A percentile compares a stretch with the other conserved stretches of the same genome.
phyloP scores from a whole-genome alignment of 352 stramenopile genomes.

The Phytopythium boreale region DNA sequence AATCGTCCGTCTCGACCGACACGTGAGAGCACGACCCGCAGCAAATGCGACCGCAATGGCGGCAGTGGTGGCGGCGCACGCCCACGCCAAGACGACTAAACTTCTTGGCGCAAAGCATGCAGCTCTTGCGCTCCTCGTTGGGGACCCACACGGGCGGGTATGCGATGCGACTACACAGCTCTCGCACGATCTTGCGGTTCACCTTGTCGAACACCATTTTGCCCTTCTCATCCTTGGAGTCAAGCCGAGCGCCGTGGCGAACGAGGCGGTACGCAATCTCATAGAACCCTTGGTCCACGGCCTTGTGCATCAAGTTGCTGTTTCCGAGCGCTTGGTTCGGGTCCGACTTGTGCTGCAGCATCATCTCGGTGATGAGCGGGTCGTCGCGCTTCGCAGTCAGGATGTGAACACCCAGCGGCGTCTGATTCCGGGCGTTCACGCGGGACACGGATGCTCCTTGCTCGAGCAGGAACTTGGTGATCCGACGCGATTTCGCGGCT shows the following conservation, averaged over 20 bases:
- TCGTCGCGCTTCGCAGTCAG: constrained; percentile 76
- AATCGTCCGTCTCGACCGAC: constrained; percentile 67
- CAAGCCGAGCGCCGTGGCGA: constrained; percentile 69
- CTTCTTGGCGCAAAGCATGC: constrained; percentile 78
- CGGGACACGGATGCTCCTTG: constrained; percentile 55
- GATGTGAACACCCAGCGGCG: constrained; percentile 70
- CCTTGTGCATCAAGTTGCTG: constrained; percentile 72
- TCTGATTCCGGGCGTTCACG: constrained; percentile 73
- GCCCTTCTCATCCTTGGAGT: constrained; percentile 69
- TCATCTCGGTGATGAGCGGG: constrained; percentile 73
- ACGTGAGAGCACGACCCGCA: constrained; percentile 77
- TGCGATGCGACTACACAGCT: constrained; percentile 74
- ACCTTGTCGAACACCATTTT: constrained; percentile 86
- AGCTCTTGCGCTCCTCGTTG: constrained; percentile 62
- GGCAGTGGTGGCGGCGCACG: constrained; percentile 81
- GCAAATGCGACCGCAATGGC: constrained; percentile 78
- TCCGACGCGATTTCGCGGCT: constrained; percentile 73
- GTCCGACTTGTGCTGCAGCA: constrained; percentile 73
- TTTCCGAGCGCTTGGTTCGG: constrained; percentile 62
- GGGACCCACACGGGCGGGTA: constrained; percentile 81
- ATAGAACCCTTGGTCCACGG: constrained; percentile 59
- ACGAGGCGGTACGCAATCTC: constrained; percentile 81
- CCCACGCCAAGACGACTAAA: constrained; percentile 64
- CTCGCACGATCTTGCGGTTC: constrained; percentile 64
- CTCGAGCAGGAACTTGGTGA: constrained; percentile 83